These are phyloP conservation scores for Botrytis fabae DNA, from an alignment of 2,329 filamentous ascomycete genomes.

Conservation along the genomic window DNA sequence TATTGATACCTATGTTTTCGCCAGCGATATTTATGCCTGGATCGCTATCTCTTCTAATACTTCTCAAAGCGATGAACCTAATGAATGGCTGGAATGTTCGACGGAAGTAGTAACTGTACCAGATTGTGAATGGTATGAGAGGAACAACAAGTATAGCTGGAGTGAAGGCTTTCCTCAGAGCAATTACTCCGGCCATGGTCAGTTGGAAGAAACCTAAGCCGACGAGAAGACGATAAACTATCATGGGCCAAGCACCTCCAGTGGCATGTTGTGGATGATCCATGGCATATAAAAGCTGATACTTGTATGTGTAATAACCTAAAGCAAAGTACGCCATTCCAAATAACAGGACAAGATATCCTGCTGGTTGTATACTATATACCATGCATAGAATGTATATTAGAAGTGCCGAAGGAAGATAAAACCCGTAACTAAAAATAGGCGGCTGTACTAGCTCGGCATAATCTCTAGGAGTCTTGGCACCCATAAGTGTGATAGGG, in stretches of 20 bases:
- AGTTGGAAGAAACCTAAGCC: constrained; percentile 87
- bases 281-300: constrained; percentile 97
- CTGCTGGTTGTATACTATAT: constrained; percentile 81
- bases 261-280: constrained; percentile 94
- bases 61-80: constrained; percentile 86
- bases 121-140: constrained; percentile 75
- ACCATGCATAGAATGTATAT: constrained; percentile 95
- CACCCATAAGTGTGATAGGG: constrained; percentile 73
- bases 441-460: constrained; percentile 79
- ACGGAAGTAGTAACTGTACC: constrained; percentile 84
- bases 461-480: constrained; percentile 87
- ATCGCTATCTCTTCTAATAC: constrained; percentile 67
- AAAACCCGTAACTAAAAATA: constrained; percentile 93
- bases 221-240: constrained; percentile 86
- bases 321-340: constrained; percentile 81
- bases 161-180: constrained; percentile 70
- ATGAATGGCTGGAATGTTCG: constrained; percentile 84
- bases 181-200: constrained; percentile 85
- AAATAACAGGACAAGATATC: constrained; percentile 78
- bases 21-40: constrained; percentile 49
- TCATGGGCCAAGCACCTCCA: constrained; percentile 93
- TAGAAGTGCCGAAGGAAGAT: constrained; percentile 85
- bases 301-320: constrained; percentile 91
- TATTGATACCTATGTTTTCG: constrained; percentile 38
- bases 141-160: constrained; percentile 73